Percentiles rank a stretch among this genome's conserved stretches.
Evolutionary conservation across 768 basidiomycete genomes (phyloP).

Genomic region (Coprinopsis cinerea): DNA sequence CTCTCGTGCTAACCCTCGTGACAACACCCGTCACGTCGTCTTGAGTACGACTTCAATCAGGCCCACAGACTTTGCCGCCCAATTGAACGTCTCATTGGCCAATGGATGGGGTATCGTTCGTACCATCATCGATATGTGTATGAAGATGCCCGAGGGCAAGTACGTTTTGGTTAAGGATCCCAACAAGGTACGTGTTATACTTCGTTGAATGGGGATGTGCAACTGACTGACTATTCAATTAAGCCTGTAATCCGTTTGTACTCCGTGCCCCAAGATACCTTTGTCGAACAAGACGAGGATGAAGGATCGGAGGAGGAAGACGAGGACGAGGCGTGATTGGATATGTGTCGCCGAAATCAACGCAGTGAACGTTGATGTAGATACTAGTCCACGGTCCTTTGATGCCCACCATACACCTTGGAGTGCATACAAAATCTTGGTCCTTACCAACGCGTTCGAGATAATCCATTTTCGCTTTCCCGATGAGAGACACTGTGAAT

Average conservation of each 20-base stretch:
- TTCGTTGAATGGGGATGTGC: slow-evolving; percentile 4
- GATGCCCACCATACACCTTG: no score
- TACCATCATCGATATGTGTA: slow-evolving; percentile 87
- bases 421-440: no score
- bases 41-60: slow-evolving; percentile 93
- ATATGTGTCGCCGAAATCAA: no score
- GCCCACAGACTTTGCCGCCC: slow-evolving; percentile 88
- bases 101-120: slow-evolving; percentile 99
- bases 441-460: no score
- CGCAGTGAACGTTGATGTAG: no score
- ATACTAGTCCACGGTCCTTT: no score
- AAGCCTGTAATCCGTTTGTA: slow-evolving; percentile 94
- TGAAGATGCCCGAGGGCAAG: slow-evolving; percentile 98
- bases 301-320: slow-evolving; percentile 36
- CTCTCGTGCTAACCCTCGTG: slow-evolving; percentile 88
- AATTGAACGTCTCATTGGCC: slow-evolving; percentile 89
- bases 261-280: slow-evolving; percentile 82
- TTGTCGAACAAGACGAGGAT: slow-evolving; percentile 79
- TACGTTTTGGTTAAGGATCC: slow-evolving; percentile 97
- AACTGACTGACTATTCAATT: slow-evolving; percentile 16
- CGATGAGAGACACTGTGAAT: no score
- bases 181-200: slow-evolving; percentile 66
- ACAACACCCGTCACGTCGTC: slow-evolving; percentile 93
- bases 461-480: no score
- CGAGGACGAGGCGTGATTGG: slow-evolving; percentile 19